These are phyloP conservation scores for Carallia pectinifolia DNA, from an alignment of 345 rosid genomes.

Conservation along the genomic window DNA sequence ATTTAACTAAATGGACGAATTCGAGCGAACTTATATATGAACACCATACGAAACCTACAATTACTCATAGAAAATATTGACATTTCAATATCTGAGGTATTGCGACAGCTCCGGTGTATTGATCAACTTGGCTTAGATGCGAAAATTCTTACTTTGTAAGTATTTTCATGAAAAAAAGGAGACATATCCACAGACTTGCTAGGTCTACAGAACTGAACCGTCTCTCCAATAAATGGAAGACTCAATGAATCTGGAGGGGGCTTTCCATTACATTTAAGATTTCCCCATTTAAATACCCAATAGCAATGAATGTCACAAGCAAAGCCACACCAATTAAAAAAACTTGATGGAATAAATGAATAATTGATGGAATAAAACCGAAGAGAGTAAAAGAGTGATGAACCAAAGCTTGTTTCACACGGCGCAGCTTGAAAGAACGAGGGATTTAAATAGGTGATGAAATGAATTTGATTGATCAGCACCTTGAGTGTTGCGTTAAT, in stretches of 20 bases:
- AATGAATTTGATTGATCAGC: too few species aligned
- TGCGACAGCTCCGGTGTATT: too few species aligned
- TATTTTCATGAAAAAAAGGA: constrained; percentile 27
- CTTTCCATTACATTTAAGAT: constrained; percentile 18
- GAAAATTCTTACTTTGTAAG: constrained; percentile 12
- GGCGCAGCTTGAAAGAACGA: too few species aligned
- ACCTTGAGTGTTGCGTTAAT: too few species aligned
- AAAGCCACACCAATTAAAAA: background rate
- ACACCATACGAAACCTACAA: too few species aligned
- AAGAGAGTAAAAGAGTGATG: background rate
- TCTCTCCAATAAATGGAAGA: constrained; percentile 38
- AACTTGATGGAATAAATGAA: too few species aligned
- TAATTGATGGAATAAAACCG: background rate
- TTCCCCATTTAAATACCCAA: constrained; percentile 31
- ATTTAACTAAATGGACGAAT: too few species aligned
- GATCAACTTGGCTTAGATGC: too few species aligned
- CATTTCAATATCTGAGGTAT: too few species aligned
- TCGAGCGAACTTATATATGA: too few species aligned
- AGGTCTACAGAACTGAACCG: constrained; percentile 29
- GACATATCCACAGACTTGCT: constrained; percentile 28
- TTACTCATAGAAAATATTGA: too few species aligned
- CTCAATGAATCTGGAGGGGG: constrained; percentile 42
- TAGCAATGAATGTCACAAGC: background rate
- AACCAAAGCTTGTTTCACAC: background rate
- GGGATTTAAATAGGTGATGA: too few species aligned